Percentiles rank a stretch among this genome's conserved stretches.
phyloP scores from a whole-genome alignment of 2,329 filamentous ascomycete species.

The Neurospora crassa region DNA sequence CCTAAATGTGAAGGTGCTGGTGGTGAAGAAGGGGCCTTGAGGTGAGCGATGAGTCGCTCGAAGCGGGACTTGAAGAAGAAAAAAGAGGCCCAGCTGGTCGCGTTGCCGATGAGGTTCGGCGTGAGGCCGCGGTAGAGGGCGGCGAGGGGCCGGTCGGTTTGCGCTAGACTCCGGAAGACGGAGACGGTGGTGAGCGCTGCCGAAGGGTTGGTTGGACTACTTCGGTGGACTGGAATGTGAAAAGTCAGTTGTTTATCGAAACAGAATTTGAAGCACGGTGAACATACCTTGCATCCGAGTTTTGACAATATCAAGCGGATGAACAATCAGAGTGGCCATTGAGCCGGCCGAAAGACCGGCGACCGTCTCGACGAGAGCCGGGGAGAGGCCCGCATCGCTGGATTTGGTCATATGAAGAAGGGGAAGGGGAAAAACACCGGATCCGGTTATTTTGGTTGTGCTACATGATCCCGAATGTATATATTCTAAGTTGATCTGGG shows the following conservation, averaged over 20 bases:
- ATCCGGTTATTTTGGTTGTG: conserved; percentile 1
- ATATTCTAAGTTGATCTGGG: background rate
- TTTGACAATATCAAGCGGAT: conserved; percentile 93
- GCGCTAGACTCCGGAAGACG: conserved; percentile 40
- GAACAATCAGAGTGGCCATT: conserved; percentile 75
- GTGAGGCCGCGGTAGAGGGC: conserved; percentile 84
- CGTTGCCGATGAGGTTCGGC: conserved; percentile 86
- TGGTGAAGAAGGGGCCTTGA: conserved; percentile 17
- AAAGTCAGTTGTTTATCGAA: background rate
- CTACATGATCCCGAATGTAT: conserved; percentile 11
- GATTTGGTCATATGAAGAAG: conserved; percentile 31
- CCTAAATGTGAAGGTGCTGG: conserved; percentile 6
- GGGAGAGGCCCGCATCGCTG: conserved; percentile 53
- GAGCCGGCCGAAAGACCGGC: conserved; percentile 86
- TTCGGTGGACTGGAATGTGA: conserved; percentile 38
- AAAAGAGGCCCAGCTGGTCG: conserved; percentile 82
- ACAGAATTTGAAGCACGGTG: background rate
- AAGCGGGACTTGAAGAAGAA: conserved; percentile 64
- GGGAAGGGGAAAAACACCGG: background rate
- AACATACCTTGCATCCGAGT: conserved; percentile 78
- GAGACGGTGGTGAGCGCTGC: conserved; percentile 37
- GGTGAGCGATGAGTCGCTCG: conserved; percentile 35
- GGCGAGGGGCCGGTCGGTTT: conserved; percentile 45
- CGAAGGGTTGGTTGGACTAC: conserved; percentile 26
- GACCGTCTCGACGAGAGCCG: conserved; percentile 75